Percentiles rank a stretch among this genome's conserved stretches.
Conservation (phyloP, 495 filamentous ascomycete genomes). For the Friedmanniomyces endolithicus region DNA sequence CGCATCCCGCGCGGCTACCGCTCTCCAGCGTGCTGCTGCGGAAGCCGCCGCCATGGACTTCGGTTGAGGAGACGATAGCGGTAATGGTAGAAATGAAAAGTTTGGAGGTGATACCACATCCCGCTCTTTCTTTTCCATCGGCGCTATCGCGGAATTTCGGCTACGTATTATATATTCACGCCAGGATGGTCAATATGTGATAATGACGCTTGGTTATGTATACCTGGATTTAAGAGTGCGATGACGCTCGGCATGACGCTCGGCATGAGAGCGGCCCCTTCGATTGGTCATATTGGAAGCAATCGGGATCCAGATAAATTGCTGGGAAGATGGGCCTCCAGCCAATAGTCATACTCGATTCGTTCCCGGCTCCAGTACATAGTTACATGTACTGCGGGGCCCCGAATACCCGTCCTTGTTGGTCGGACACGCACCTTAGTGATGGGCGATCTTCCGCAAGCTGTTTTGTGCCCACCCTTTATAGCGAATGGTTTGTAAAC, state of each 20-base stretch:
- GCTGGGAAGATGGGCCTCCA: too few relatives aligned
- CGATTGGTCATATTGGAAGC: not conserved
- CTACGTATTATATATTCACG: not conserved
- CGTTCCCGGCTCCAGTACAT: too few relatives aligned
- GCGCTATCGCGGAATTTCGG: too few relatives aligned
- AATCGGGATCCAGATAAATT: not conserved
- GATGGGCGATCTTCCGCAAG: too few relatives aligned
- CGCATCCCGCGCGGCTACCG: conserved; percentile 41
- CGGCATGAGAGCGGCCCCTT: not conserved
- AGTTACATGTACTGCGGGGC: too few relatives aligned
- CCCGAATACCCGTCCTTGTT: too few relatives aligned
- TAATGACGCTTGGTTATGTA: not conserved
- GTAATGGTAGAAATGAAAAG: not conserved
- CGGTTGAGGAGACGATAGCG: not conserved
- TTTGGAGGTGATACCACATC: not conserved
- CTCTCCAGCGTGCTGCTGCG: conserved; percentile 39
- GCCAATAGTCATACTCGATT: too few relatives aligned
- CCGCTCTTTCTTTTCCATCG: not conserved
- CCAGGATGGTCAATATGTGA: not conserved
- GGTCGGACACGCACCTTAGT: too few relatives aligned
- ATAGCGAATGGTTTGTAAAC: too few relatives aligned
- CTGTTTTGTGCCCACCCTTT: too few relatives aligned
- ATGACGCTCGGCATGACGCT: not conserved
- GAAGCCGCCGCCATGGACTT: not conserved
- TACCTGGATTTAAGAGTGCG: not conserved